A percentile compares a stretch with the other conserved stretches of the same genome.
These are phyloP conservation scores for Nakazawaea anatomiae DNA, from an alignment of 805 yeast genomes.

Conservation along the genomic window DNA sequence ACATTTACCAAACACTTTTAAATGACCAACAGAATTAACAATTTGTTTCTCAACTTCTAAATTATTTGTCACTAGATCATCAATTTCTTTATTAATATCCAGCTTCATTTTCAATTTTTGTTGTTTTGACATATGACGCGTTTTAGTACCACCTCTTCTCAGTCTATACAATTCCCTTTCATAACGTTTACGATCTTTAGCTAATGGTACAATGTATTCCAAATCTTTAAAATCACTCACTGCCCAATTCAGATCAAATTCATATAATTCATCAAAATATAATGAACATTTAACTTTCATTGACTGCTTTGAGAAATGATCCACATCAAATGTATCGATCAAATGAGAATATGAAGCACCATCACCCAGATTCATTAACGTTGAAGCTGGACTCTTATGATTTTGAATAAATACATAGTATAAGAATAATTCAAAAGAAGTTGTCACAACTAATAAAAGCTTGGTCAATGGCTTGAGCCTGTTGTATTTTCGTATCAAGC, in stretches of 20 bases:
- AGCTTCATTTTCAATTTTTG: neutral
- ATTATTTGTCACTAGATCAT: conserved; percentile 17
- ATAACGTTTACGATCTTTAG: neutral
- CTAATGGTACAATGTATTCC: conserved; percentile 2
- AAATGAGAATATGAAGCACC: conserved; percentile 6
- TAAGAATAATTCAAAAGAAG: neutral
- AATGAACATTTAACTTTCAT: conserved; percentile 34
- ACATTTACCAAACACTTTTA: conserved; percentile 28
- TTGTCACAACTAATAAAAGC: neutral
- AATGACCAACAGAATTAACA: conserved; percentile 26
- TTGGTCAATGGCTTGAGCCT: conserved; percentile 1
- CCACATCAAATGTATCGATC: conserved; percentile 4
- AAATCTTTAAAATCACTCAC: conserved; percentile 1
- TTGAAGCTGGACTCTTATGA: neutral
- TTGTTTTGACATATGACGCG: neutral
- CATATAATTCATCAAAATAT: conserved; percentile 38
- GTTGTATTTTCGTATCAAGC: neutral
- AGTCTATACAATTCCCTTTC: neutral
- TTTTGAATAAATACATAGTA: neutral
- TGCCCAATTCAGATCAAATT: conserved; percentile 36
- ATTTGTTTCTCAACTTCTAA: conserved; percentile 19
- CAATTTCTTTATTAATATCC: conserved; percentile 4
- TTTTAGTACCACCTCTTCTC: neutral
- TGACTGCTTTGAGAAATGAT: conserved; percentile 18
- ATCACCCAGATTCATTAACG: neutral